Base-by-base conservation (phyloP, 208 protist species). In the Trypanosoma melophagium region DNA sequence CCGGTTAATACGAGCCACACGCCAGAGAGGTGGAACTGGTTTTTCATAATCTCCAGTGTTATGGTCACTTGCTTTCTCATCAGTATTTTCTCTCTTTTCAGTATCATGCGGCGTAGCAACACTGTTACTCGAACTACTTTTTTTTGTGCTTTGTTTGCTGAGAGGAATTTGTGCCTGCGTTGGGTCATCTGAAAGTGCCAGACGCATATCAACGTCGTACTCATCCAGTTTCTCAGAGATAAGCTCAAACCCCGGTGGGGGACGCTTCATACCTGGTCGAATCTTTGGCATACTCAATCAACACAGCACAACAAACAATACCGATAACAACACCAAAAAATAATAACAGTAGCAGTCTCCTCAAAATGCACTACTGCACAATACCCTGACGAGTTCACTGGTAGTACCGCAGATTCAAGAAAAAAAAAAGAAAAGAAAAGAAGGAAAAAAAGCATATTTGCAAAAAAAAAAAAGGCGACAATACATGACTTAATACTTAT, bases 231-330 rank as follows among this genome's bases (percentile, higher is more conserved):
- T 76, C 12, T 78, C 79, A 13, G 59, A 65, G 21, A 96, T 65
- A 9, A 68, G 66, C 28, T 96, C 87, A 58, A 92, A 96, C 54
- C 87, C 90, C 5, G 71, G 76, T 38, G 90, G 90, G 7, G 90
- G 90, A 67, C 88, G 86, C 68, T 54, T 69, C 90, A 96, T 96
- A 7, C 90, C 90, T 1, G 87, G 85, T 0, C 87, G 78, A 16
- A 96, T 81, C 3, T 78, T 74, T 3, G 90, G 90, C 90, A 96
- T 50, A 35, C 55, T 12, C 5, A 47, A 58, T 24, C n/a, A 58
- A 54, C 16, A 53, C 14, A 7, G 7, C 24, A 53, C 8, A 10
- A 42, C 9, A 61, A 61, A 61, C 41, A 47, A 42, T 25, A 42
- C 7, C 17, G 7, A 19, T 8, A 19, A 53, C 7, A 9, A 8